Evolutionary conservation across 352 stramenopile genomes (phyloP).

Genomic region (Phytophthora tubulina): DNA sequence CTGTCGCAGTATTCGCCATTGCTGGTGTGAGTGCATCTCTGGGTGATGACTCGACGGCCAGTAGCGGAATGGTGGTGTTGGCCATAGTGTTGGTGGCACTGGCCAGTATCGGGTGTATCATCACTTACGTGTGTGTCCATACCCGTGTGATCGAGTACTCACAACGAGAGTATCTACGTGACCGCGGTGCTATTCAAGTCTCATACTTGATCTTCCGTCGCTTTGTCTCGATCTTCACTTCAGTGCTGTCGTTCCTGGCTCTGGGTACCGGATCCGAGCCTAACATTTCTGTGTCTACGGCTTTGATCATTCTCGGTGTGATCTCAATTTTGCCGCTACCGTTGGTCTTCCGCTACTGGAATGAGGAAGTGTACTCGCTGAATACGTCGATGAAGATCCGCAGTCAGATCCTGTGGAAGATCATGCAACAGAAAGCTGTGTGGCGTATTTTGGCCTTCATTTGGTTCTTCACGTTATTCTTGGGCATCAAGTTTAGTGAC

Average conservation of each 20-base stretch:
- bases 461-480: constrained; percentile 67
- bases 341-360: constrained; percentile 64
- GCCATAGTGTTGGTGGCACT: constrained; percentile 53
- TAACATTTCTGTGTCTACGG: constrained; percentile 52
- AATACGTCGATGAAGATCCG: constrained; percentile 69
- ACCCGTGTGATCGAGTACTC: constrained; percentile 74
- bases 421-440: constrained; percentile 82
- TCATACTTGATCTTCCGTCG: constrained; percentile 75
- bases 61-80: constrained; percentile 44
- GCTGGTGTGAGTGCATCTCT: constrained; percentile 62
- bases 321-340: constrained; percentile 64
- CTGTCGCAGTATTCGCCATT: constrained; percentile 65
- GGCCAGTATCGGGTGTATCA: constrained; percentile 71
- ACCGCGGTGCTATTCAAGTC: constrained; percentile 64
- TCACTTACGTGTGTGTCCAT: constrained; percentile 71
- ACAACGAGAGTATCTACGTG: constrained; percentile 65
- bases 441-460: constrained; percentile 76
- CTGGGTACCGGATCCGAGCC: constrained; percentile 47
- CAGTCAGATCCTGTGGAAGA: constrained; percentile 76
- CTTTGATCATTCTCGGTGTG: constrained; percentile 61
- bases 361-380: constrained; percentile 73
- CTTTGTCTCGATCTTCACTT: constrained; percentile 61
- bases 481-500: constrained; percentile 65
- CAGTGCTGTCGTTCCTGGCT: constrained; percentile 60
- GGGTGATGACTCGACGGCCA: constrained; percentile 33